Percentiles rank a stretch among this genome's conserved stretches.
Evolutionary conservation across 192 early-diverging fungal species (phyloP).

Genomic region (Jimgerdemannia flammicorona): DNA sequence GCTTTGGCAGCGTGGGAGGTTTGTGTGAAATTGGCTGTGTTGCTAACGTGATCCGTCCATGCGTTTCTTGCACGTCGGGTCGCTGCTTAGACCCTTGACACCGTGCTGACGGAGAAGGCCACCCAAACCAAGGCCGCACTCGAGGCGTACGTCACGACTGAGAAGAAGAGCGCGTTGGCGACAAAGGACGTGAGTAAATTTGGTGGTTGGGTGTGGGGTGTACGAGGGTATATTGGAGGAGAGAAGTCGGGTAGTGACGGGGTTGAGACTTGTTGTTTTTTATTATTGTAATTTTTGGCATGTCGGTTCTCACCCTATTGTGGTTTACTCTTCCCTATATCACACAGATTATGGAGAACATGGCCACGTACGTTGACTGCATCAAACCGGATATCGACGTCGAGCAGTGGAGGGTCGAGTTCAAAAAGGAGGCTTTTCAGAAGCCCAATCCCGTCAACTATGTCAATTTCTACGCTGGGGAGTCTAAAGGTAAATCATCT

Average conservation of each 20-base stretch:
- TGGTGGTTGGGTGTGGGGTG: neutral
- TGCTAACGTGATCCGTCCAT: no score
- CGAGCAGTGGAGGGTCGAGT: constrained; percentile 12
- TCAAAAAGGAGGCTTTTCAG: constrained; percentile 12
- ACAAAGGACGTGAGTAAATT: neutral
- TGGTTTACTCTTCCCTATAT: no score
- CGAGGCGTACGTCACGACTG: neutral
- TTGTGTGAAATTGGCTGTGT: no score
- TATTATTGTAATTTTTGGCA: no score
- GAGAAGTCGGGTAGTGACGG: no score
- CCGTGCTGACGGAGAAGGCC: neutral
- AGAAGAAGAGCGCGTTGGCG: neutral
- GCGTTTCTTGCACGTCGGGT: no score
- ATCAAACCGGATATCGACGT: constrained; percentile 19
- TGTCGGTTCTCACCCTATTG: no score
- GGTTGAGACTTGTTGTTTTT: no score
- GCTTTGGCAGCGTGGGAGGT: no score
- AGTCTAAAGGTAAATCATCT: constrained; percentile 21
- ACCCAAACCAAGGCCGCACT: neutral
- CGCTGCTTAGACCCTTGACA: neutral
- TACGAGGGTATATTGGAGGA: neutral
- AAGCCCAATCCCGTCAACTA: constrained; percentile 20
- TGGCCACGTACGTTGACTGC: neutral
- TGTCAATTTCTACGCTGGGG: constrained; percentile 26
- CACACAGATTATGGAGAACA: neutral